phyloP scores from a whole-genome alignment of 306 rosid genomes.

The Begonia peltatifolia region DNA sequence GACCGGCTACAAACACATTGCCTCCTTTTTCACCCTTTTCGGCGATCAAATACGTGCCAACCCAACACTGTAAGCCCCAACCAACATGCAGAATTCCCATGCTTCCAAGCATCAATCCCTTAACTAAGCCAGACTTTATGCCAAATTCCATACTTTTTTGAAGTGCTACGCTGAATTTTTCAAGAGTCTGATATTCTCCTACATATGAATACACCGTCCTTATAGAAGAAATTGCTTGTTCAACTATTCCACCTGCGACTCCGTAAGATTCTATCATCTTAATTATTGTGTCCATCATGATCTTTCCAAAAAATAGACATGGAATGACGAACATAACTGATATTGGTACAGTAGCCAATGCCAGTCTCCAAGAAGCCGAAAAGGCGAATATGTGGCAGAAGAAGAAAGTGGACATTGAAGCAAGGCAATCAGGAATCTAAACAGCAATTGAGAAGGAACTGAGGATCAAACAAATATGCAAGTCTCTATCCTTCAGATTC shows the following conservation, averaged over 20 bases:
- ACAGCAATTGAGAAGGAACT: too few relatives aligned
- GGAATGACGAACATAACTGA: slow-evolving; percentile 71
- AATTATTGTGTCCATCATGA: slow-evolving; percentile 60
- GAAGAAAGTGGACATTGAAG: slow-evolving; percentile 72
- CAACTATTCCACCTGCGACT: slow-evolving; percentile 75
- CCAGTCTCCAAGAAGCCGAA: slow-evolving; percentile 61
- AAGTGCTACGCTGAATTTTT: slow-evolving; percentile 57
- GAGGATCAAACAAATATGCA: too few relatives aligned
- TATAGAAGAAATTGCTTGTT: slow-evolving; percentile 78
- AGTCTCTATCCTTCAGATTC: too few relatives aligned
- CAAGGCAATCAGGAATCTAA: slow-evolving; percentile 69
- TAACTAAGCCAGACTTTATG: slow-evolving; percentile 53
- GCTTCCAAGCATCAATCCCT: slow-evolving; percentile 87
- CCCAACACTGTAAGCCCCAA: slow-evolving; percentile 97
- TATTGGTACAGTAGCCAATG: slow-evolving; percentile 71
- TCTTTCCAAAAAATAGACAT: slow-evolving; percentile 57
- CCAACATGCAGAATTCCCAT: slow-evolving; percentile 69
- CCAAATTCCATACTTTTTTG: slow-evolving; percentile 50
- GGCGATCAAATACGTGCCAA: slow-evolving; percentile 62
- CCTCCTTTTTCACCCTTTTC: slow-evolving; percentile 69
- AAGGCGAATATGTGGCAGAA: slow-evolving; percentile 86
- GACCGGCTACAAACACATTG: slow-evolving; percentile 71
- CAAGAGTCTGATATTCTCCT: slow-evolving; percentile 60
- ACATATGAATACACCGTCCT: slow-evolving; percentile 75
- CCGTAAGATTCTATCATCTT: slow-evolving; percentile 85